Evolutionary conservation across 1,139 yeast genomes (phyloP).

Genomic region (Blastobotrys ciferrii): DNA sequence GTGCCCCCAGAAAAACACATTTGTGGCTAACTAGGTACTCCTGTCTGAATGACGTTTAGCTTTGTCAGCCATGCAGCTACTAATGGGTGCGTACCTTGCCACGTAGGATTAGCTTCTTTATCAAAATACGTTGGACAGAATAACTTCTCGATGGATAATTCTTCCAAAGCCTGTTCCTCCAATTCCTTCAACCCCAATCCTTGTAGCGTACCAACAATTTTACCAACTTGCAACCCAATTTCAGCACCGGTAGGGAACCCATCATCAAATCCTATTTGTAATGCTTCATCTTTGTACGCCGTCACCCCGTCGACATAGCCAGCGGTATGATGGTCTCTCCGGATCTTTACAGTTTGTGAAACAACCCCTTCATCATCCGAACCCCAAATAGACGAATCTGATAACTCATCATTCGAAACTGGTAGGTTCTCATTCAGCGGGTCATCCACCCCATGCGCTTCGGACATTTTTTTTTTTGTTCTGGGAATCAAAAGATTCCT

Average conservation of each 20-base stretch:
- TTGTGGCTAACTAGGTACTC: not conserved
- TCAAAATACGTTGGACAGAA: constrained; percentile 52
- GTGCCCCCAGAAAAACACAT: too few relatives aligned
- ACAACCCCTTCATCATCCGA: not conserved
- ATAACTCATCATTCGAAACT: not conserved
- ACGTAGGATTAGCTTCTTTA: constrained; percentile 42
- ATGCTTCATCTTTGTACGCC: constrained; percentile 61
- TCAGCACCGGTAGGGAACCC: constrained; percentile 76
- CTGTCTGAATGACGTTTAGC: constrained; percentile 2
- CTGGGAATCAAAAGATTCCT: too few relatives aligned
- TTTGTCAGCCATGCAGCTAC: constrained; percentile 40
- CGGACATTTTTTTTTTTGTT: constrained; percentile 1
- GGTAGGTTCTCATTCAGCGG: not conserved
- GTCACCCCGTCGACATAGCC: constrained; percentile 85
- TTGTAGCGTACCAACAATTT: constrained; percentile 54
- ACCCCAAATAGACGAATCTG: constrained; percentile 6
- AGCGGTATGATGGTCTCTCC: constrained; percentile 69
- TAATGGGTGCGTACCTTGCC: constrained; percentile 39
- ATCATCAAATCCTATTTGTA: constrained; percentile 78
- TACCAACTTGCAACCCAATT: constrained; percentile 66
- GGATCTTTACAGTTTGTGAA: constrained; percentile 31
- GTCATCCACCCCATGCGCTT: constrained; percentile 5
- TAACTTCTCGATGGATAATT: constrained; percentile 52
- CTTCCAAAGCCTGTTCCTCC: constrained; percentile 45
- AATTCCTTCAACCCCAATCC: constrained; percentile 29